A percentile compares a stretch with the other conserved stretches of the same genome.
phyloP scores from a whole-genome alignment of 1,284 basidiomycete genomes.

The Naganishia liquefaciens region DNA sequence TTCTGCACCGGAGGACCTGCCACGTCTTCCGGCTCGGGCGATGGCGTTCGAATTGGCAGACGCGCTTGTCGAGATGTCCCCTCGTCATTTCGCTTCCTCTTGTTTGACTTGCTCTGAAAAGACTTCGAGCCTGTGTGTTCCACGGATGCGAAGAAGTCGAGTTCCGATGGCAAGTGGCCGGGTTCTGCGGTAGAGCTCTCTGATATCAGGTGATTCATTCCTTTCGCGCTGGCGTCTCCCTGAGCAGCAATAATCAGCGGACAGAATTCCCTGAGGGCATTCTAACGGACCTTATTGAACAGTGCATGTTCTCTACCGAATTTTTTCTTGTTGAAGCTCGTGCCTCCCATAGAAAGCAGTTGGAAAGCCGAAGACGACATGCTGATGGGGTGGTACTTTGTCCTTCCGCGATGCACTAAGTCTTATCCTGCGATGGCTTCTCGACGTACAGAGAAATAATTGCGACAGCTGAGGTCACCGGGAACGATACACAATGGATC shows the following conservation, averaged over 20 bases:
- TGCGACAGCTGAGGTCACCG: too few species aligned
- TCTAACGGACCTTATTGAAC: constrained; percentile 63
- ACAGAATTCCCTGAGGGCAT: constrained; percentile 2
- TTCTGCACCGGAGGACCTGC: constrained; percentile 52
- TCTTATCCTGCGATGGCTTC: too few species aligned
- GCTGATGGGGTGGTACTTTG: too few species aligned
- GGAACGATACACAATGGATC: too few species aligned
- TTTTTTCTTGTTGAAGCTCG: constrained; percentile 72
- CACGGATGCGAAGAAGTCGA: constrained; percentile 76
- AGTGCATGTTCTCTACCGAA: constrained; percentile 72
- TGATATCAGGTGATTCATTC: background rate
- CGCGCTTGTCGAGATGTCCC: constrained; percentile 20
- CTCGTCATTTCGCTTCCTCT: constrained; percentile 36
- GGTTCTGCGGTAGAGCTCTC: background rate
- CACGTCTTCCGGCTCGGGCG: constrained; percentile 29
- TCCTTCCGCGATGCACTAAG: background rate
- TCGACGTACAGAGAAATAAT: too few species aligned
- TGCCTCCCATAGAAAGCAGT: constrained; percentile 72
- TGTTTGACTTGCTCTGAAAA: constrained; percentile 46
- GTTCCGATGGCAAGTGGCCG: constrained; percentile 64
- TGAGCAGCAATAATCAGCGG: background rate
- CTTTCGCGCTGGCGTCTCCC: constrained; percentile 5
- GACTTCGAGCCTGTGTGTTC: constrained; percentile 53
- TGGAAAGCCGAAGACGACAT: constrained; percentile 61
- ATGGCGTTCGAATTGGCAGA: constrained; percentile 27